These are phyloP conservation scores for Glycine latifolia DNA, from an alignment of 306 rosid genomes.

Conservation along the genomic window DNA sequence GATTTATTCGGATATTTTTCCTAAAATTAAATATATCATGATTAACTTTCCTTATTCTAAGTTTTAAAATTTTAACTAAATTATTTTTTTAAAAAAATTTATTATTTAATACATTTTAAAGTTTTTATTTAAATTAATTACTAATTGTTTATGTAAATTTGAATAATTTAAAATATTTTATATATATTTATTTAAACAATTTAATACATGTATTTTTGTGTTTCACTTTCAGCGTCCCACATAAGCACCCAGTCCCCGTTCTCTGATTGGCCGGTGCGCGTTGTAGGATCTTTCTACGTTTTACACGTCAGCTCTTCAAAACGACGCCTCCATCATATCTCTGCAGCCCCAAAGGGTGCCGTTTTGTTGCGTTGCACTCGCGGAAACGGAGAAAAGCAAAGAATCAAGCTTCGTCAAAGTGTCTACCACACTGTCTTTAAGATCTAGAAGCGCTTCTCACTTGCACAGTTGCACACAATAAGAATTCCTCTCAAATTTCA, in stretches of 20 bases:
- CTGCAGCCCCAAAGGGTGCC: background rate
- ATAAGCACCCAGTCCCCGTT: background rate
- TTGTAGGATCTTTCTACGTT: background rate
- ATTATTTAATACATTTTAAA: no score
- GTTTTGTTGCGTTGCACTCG: conserved; percentile 32
- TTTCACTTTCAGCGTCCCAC: no score
- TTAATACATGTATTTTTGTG: no score
- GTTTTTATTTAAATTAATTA: background rate
- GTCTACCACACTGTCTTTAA: background rate
- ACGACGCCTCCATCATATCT: conserved; percentile 17
- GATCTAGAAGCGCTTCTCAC: conserved; percentile 34
- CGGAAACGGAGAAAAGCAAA: background rate
- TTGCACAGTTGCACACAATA: background rate
- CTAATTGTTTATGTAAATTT: no score
- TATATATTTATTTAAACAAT: no score
- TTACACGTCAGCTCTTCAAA: conserved; percentile 42
- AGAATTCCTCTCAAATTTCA: background rate
- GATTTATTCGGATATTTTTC: no score
- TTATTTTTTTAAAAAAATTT: no score
- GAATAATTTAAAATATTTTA: no score
- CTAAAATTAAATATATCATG: background rate
- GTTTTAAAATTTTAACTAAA: no score
- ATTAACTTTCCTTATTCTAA: background rate
- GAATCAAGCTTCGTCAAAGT: background rate
- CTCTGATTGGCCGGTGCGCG: conserved; percentile 53